A percentile compares a stretch with the other conserved stretches of the same genome.
phyloP scores from a whole-genome alignment of 805 yeast genomes.

The Metschnikowia aberdeeniae region DNA sequence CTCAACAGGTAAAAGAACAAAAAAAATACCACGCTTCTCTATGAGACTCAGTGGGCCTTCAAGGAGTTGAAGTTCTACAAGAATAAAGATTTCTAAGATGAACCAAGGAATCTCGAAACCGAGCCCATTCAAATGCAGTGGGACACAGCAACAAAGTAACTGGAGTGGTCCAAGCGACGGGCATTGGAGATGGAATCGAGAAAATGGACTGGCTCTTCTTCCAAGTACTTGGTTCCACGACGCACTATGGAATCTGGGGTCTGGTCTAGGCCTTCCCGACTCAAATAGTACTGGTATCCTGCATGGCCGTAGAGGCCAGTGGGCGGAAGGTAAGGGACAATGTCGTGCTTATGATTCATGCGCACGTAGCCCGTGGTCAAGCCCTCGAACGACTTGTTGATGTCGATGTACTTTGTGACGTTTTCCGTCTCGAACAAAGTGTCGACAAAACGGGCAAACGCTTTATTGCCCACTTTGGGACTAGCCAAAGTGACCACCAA shows the following conservation, averaged over 20 bases:
- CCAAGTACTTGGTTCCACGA: constrained; percentile 13
- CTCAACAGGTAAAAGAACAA: no score
- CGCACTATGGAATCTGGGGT: constrained; percentile 14
- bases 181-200: constrained; percentile 12
- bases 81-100: no score
- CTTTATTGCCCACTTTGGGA: constrained; percentile 59
- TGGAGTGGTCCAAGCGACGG: constrained; percentile 16
- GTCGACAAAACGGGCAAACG: constrained; percentile 52
- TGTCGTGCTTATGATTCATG: constrained; percentile 54
- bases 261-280: constrained; percentile 14
- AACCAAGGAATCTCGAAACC: no score
- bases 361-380: constrained; percentile 36
- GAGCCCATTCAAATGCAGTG: constrained; percentile 5
- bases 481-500: constrained; percentile 57
- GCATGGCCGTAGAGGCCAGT: constrained; percentile 39
- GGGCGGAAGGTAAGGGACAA: constrained; percentile 60
- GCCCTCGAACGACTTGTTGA: constrained; percentile 18
- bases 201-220: constrained; percentile 11
- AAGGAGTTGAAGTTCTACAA: no score
- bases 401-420: constrained; percentile 20
- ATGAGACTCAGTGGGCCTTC: no score
- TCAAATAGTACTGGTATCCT: constrained; percentile 45
- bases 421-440: constrained; percentile 37
- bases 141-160: constrained; percentile 15
- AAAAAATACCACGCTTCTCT: no score